Evolutionary conservation across 495 filamentous ascomycete genomes (phyloP), one percentile per base, ranked within the genome.

Genomic region (Tuber magnatum): DNA sequence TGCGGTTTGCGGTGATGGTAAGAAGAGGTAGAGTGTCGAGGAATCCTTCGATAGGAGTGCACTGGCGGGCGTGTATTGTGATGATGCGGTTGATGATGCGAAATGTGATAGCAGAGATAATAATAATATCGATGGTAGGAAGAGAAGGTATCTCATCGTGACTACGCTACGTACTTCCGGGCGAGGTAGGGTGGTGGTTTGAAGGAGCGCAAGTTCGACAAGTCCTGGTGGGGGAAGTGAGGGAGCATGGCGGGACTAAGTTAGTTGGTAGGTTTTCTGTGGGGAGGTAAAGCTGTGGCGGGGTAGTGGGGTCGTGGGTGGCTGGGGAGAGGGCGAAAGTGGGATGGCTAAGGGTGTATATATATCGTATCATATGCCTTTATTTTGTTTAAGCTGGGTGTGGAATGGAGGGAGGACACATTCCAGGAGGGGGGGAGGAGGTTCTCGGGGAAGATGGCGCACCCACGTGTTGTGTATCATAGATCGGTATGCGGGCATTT

Each of bases 11-110:
- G 42, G 40, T 2, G 77, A 75, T 14, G 77, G 77, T 12, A 72
- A 24, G 44, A 79, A 79, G 40, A 79, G 70, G 69, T 79, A 79
- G 12, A 79, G 69, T 44, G 72, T 78, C 38, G 76, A 79, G 42
- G 69, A 69, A 40, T 79, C 77, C 40, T 39, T 51, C 9, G 77
- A 75, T 22, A 79, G 76, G 22, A 78, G 71, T 1, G 71, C 77
- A 2, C 76, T 75, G 24, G 77, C 77, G 3, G 72, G 77, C 18
- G 56, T 65, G 56, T 65, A 65, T 35, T 65, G 56, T 32, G 56
- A 65, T 65, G 16, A 43, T 78, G 75, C 22, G 72, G 71, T 35
- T 72, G 71, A 35, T 8, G 75, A 74, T 65, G 65, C 70, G 16
- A 71, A 75, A 40, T 73, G 44, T 70, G 75, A 73, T 43, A 71